phyloP scores from a whole-genome alignment of 2,329 filamentous ascomycete genomes.

The Pleurostoma richardsiae region DNA sequence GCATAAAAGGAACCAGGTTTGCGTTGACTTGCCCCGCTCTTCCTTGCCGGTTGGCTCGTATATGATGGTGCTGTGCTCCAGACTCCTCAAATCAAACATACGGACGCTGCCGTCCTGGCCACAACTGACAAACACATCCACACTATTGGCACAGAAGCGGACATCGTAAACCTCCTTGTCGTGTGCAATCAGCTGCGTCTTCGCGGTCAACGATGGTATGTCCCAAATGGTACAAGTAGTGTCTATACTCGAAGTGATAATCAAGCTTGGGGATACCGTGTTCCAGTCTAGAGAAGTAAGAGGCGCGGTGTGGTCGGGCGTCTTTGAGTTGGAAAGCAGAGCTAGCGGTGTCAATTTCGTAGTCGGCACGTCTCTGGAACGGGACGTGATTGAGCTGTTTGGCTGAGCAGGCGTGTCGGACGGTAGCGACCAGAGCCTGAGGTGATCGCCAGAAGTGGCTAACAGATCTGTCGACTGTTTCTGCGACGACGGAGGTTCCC shows the following conservation, averaged over 20 bases:
- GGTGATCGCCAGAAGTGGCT: constrained; percentile 90
- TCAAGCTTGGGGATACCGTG: constrained; percentile 89
- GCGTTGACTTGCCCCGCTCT: constrained; percentile 52
- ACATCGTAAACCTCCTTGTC: constrained; percentile 99
- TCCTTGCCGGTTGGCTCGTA: constrained; percentile 94
- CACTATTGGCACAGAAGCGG: constrained; percentile 93
- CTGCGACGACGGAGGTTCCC: constrained; percentile 91
- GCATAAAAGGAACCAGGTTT: constrained; percentile 1
- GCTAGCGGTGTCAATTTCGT: constrained; percentile 88
- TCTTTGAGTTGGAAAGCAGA: constrained; percentile 94
- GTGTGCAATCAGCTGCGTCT: constrained; percentile 96
- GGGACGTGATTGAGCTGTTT: constrained; percentile 64
- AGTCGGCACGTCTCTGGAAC: constrained; percentile 52
- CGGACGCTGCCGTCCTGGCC: constrained; percentile 95
- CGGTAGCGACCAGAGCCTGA: constrained; percentile 90
- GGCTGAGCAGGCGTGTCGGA: constrained; percentile 53
- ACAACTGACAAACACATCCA: constrained; percentile 98
- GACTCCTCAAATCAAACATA: constrained; percentile 95
- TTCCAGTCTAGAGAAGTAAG: constrained; percentile 98
- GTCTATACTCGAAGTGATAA: constrained; percentile 98
- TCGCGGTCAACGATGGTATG: constrained; percentile 93
- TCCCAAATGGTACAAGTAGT: constrained; percentile 99
- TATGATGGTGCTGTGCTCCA: constrained; percentile 98
- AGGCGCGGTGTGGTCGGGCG: constrained; percentile 93
- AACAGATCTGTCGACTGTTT: constrained; percentile 94